These are phyloP conservation scores for Penicillium sp. DNA, from an alignment of 2,329 filamentous ascomycete species.

Conservation along the genomic window DNA sequence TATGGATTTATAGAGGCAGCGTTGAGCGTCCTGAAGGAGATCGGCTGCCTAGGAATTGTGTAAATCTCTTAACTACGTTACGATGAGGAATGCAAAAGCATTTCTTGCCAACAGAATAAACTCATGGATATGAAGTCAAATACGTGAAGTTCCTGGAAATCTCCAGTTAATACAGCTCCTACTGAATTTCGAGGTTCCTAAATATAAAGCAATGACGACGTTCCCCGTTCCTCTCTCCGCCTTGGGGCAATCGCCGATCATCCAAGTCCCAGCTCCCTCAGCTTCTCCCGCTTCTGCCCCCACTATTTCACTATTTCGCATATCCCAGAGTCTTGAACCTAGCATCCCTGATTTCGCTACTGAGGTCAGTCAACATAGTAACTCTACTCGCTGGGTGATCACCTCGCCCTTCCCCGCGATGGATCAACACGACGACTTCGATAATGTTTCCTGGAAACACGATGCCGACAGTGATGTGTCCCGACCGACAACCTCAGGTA, in stretches of 20 bases:
- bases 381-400: constrained; percentile 14
- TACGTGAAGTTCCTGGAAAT: neutral
- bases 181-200: neutral
- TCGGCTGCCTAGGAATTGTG: constrained; percentile 7
- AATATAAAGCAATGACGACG: constrained; percentile 21
- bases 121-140: neutral
- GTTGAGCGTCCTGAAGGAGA: constrained; percentile 13
- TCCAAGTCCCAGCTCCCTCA: constrained; percentile 19
- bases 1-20: constrained; percentile 5
- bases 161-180: neutral
- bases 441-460: constrained; percentile 76
- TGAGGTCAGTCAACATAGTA: neutral
- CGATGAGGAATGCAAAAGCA: constrained; percentile 1
- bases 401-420: constrained; percentile 32
- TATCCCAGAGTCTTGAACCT: constrained; percentile 7
- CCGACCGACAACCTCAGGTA: constrained; percentile 42
- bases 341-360: neutral
- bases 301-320: constrained; percentile 1
- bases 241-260: constrained; percentile 24
- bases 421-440: constrained; percentile 68
- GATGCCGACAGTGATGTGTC: constrained; percentile 53
- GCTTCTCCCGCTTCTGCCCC: constrained; percentile 17
- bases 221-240: constrained; percentile 23
- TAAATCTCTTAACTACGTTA: constrained; percentile 9
- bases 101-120: neutral